These are phyloP conservation scores for Zychaea mexicana DNA, from an alignment of 371 early-diverging fungal species.

Conservation along the genomic window DNA sequence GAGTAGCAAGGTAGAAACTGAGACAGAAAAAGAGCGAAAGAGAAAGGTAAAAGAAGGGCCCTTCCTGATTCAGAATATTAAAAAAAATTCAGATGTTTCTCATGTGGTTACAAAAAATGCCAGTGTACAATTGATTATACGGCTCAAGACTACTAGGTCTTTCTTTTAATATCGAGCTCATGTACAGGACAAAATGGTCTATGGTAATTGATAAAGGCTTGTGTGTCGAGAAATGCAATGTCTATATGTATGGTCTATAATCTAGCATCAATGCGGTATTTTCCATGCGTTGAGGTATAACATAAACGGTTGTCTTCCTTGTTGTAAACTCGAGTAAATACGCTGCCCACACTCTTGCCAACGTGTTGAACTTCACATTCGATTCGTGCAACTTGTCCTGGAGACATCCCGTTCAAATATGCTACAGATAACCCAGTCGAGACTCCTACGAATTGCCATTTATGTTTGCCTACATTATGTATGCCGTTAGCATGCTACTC, in stretches of 20 bases:
- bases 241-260: no score
- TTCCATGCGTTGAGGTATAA: conserved; percentile 43
- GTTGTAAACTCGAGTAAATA: conserved; percentile 36
- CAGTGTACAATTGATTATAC: no score
- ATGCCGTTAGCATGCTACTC: background rate
- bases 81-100: no score
- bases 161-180: no score
- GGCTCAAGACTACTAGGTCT: no score
- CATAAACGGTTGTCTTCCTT: conserved; percentile 29
- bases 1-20: background rate
- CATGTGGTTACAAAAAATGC: no score
- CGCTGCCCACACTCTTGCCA: conserved; percentile 36
- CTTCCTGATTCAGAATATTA: no score
- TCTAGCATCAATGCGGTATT: conserved; percentile 34
- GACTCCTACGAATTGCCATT: conserved; percentile 38
- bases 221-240: no score
- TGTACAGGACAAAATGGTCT: no score
- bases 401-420: conserved; percentile 31
- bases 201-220: no score
- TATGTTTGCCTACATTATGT: conserved; percentile 17
- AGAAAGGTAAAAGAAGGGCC: no score
- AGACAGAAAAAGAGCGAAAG: background rate
- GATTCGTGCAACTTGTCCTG: conserved; percentile 29
- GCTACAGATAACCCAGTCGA: conserved; percentile 39
- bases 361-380: conserved; percentile 41